Percentiles rank a stretch among this genome's conserved stretches.
Conservation (phyloP, 106 monocot species). For the Allium sativum region DNA sequence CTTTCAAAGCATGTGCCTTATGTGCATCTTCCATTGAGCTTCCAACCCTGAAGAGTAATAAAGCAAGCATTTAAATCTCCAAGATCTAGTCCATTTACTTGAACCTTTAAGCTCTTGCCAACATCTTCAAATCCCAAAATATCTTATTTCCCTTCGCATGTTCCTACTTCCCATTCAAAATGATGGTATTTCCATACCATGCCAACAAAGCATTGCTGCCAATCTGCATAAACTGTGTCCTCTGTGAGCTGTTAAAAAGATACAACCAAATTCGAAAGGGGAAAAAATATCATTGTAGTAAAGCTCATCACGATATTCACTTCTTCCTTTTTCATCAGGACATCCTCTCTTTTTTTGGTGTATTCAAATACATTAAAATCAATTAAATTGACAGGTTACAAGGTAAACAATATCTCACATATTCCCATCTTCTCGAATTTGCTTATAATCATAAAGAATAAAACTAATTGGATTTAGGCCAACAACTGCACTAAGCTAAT, state of each 20-base stretch:
- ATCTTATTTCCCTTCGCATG: constrained; percentile 81
- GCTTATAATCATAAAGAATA: too few relatives aligned
- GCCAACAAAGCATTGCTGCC: constrained; percentile 72
- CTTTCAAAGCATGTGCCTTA: constrained; percentile 95
- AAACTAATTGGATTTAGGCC: too few relatives aligned
- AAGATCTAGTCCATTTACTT: constrained; percentile 70
- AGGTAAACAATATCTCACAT: too few relatives aligned
- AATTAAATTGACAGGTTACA: too few relatives aligned
- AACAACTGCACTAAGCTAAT: too few relatives aligned
- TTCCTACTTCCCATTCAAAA: constrained; percentile 96
- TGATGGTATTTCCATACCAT: constrained; percentile 63
- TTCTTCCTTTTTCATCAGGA: too few relatives aligned
- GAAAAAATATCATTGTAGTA: too few relatives aligned
- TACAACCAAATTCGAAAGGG: not conserved
- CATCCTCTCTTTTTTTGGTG: too few relatives aligned
- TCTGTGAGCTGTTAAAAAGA: constrained; percentile 62
- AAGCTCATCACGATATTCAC: too few relatives aligned
- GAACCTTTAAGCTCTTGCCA: constrained; percentile 58
- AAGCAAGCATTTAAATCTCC: constrained; percentile 48
- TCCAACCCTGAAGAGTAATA: constrained; percentile 77
- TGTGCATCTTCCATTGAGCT: constrained; percentile 63
- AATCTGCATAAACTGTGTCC: constrained; percentile 65
- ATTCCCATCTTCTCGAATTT: too few relatives aligned
- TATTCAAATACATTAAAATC: too few relatives aligned
- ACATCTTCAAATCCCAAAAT: constrained; percentile 84